Percentiles rank a stretch among this genome's conserved stretches.
Evolutionary conservation across 2,329 filamentous ascomycete species (phyloP).

Genomic region (Paecilomyces fulvus): DNA sequence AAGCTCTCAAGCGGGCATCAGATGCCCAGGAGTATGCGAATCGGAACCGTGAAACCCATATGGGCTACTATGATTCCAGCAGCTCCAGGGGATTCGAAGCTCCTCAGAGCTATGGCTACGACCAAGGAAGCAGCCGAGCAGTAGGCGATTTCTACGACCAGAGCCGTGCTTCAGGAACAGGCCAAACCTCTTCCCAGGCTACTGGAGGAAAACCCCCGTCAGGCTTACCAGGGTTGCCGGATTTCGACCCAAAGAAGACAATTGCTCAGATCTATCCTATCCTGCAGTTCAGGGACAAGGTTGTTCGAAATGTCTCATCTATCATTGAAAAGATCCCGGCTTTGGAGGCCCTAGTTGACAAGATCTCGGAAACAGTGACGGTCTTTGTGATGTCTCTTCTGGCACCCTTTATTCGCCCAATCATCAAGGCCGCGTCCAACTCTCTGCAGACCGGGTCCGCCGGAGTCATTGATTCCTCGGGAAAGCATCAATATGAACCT

Average conservation of each 20-base stretch:
- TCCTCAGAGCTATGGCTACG: constrained; percentile 7
- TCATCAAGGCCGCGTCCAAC: constrained; percentile 80
- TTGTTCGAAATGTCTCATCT: constrained; percentile 76
- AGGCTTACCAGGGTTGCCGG: constrained; percentile 64
- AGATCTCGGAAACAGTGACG: constrained; percentile 86
- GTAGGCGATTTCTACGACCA: constrained; percentile 18
- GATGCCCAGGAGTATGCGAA: constrained; percentile 58
- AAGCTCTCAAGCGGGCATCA: constrained; percentile 52
- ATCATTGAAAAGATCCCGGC: constrained; percentile 89
- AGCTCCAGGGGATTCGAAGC: constrained; percentile 16
- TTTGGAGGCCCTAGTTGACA: constrained; percentile 80
- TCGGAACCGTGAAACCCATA: constrained; percentile 24
- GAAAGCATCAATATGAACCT: constrained; percentile 67
- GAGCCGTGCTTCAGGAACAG: constrained; percentile 20
- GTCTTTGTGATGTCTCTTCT: constrained; percentile 85
- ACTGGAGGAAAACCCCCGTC: constrained; percentile 5
- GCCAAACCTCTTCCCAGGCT: constrained; percentile 19
- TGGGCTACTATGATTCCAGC: constrained; percentile 18
- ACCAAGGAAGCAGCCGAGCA: constrained; percentile 20
- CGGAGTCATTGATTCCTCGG: constrained; percentile 57
- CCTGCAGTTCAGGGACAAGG: constrained; percentile 84
- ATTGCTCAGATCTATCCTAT: constrained; percentile 87
- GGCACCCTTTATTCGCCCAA: constrained; percentile 82
- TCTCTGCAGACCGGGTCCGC: constrained; percentile 79
- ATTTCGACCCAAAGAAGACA: constrained; percentile 71